Percentiles rank a stretch among this genome's conserved stretches.
phyloP scores from a whole-genome alignment of 2,329 filamentous ascomycete species.

The Claviceps sp. region DNA sequence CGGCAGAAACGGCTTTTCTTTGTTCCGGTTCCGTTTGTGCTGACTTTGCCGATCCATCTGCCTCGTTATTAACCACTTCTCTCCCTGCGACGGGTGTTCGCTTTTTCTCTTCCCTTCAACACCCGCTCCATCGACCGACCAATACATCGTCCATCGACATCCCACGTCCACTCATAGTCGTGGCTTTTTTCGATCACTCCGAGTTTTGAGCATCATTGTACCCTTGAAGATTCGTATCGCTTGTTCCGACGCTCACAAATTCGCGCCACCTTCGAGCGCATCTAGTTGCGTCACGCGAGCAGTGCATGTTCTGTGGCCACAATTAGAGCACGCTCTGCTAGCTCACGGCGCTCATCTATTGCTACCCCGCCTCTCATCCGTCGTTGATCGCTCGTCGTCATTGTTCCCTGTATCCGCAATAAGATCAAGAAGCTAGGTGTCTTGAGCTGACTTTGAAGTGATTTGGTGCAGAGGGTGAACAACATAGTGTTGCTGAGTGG shows the following conservation, averaged over 20 bases:
- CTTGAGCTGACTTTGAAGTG: conserved; percentile 15
- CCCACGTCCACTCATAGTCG: background rate
- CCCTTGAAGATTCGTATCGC: background rate
- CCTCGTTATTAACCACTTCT: conserved; percentile 2
- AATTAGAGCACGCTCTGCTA: background rate
- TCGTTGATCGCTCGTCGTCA: background rate
- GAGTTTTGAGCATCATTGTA: background rate
- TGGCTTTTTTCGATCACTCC: background rate
- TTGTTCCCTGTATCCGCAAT: conserved; percentile 11
- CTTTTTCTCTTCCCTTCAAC: conserved; percentile 2
- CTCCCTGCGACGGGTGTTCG: background rate
- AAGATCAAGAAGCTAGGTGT: conserved; percentile 9
- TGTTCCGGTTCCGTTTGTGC: background rate
- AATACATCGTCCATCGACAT: background rate
- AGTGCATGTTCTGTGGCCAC: conserved; percentile 1
- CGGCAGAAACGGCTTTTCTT: background rate
- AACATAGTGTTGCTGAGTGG: conserved; percentile 17
- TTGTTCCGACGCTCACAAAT: background rate
- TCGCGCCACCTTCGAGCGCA: background rate
- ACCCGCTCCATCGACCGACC: background rate
- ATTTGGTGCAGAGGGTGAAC: conserved; percentile 18
- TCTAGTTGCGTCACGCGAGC: background rate
- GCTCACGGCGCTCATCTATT: background rate
- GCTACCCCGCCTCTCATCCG: conserved; percentile 3
- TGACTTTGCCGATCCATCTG: background rate